A percentile compares a stretch with the other conserved stretches of the same genome.
phyloP scores from a whole-genome alignment of 176 grass and related monocot species.

The Secale cereale region DNA sequence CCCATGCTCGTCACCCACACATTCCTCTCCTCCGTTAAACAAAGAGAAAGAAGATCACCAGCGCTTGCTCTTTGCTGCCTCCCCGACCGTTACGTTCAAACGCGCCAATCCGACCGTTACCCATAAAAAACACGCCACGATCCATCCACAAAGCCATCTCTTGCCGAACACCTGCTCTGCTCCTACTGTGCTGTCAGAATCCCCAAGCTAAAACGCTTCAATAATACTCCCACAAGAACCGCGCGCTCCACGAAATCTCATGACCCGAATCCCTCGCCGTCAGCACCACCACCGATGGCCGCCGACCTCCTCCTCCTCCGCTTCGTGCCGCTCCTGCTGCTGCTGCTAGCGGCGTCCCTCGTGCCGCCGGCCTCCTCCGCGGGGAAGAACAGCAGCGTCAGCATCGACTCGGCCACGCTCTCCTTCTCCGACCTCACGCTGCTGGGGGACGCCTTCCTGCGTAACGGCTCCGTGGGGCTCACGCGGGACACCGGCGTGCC shows the following conservation, averaged over 20 bases:
- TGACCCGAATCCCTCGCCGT: background rate
- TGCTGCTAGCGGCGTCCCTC: background rate
- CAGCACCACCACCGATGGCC: constrained; percentile 14
- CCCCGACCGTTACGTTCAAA: constrained; percentile 69
- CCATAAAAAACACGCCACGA: constrained; percentile 10
- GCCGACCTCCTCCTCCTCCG: background rate
- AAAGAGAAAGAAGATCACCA: background rate
- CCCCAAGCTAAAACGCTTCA: background rate
- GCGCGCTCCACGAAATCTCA: background rate
- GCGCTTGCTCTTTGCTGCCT: background rate
- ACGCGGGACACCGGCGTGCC: constrained; percentile 78
- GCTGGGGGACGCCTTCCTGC: constrained; percentile 82
- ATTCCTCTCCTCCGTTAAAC: too few species aligned
- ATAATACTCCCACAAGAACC: constrained; percentile 11
- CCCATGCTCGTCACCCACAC: too few species aligned
- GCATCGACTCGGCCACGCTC: constrained; percentile 66
- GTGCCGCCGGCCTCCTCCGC: background rate
- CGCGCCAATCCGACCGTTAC: constrained; percentile 68
- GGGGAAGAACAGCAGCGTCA: constrained; percentile 23
- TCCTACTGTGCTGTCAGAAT: background rate
- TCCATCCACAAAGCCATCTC: background rate
- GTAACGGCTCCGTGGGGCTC: constrained; percentile 66
- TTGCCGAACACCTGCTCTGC: background rate
- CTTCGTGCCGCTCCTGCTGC: background rate
- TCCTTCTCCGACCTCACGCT: constrained; percentile 76